phyloP scores from a whole-genome alignment of 257 asterid genomes.

The Gynochthodes officinalis region DNA sequence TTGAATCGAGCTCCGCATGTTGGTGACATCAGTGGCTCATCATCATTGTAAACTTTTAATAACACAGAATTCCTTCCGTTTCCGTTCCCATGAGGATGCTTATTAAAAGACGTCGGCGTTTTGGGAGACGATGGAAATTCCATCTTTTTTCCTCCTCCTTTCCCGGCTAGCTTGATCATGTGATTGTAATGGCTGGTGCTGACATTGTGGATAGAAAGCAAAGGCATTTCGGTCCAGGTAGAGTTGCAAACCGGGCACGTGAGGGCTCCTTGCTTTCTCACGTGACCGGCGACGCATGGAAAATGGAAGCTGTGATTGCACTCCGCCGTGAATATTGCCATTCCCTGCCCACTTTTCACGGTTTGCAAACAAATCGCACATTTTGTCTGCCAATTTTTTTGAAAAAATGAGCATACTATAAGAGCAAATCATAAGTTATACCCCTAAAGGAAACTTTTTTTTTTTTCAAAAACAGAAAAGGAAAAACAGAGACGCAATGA shows the following conservation, averaged over 20 bases:
- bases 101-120: conserved; percentile 11
- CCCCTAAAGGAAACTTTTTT: too few relatives aligned
- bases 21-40: conserved; percentile 81
- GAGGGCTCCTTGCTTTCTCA: conserved; percentile 57
- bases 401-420: background rate
- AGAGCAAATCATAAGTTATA: conserved; percentile 22
- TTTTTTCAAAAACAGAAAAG: background rate
- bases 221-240: conserved; percentile 74
- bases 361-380: conserved; percentile 72
- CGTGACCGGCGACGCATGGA: conserved; percentile 76
- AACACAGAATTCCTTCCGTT: conserved; percentile 18
- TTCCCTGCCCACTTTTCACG: conserved; percentile 81
- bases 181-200: conserved; percentile 6
- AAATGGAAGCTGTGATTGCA: conserved; percentile 91
- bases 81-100: conserved; percentile 14
- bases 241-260: conserved; percentile 71
- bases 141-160: conserved; percentile 18
- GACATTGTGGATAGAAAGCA: conserved; percentile 33
- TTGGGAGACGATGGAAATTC: conserved; percentile 23
- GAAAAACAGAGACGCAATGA: background rate
- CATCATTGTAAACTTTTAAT: conserved; percentile 82
- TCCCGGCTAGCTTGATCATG: background rate
- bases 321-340: conserved; percentile 97
- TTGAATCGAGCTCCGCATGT: conserved; percentile 64
- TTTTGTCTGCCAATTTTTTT: conserved; percentile 46